Conservation (phyloP, 352 stramenopile species). For the Phytopythium montanum region DNA sequence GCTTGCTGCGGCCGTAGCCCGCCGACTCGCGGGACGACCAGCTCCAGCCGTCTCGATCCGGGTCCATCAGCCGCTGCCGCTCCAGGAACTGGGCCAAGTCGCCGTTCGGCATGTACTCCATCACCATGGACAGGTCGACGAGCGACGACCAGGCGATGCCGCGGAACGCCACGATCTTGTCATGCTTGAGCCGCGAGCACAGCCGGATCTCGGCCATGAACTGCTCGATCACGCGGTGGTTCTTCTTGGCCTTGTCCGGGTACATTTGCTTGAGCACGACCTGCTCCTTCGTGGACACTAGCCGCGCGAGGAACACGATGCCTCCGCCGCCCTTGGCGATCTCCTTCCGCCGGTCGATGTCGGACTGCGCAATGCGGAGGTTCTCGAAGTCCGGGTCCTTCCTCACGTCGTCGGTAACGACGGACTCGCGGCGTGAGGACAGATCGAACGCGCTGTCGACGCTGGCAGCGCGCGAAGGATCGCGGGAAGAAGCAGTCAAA, state of each 20-base stretch:
- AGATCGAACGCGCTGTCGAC: background rate
- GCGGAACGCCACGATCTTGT: constrained; percentile 45
- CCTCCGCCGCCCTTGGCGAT: constrained; percentile 56
- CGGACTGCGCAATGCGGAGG: constrained; percentile 44
- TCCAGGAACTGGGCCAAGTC: constrained; percentile 29
- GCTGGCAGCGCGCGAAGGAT: background rate
- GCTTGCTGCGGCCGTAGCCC: constrained; percentile 22
- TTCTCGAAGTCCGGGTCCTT: constrained; percentile 39
- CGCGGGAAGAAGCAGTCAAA: background rate
- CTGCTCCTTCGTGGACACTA: constrained; percentile 20
- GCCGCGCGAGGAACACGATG: constrained; percentile 38
- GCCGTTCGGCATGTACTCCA: constrained; percentile 49
- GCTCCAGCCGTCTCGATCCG: constrained; percentile 25
- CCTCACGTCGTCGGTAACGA: constrained; percentile 44
- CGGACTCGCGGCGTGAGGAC: background rate
- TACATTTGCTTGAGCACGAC: constrained; percentile 55
- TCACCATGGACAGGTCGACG: constrained; percentile 37
- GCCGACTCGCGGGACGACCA: constrained; percentile 23
- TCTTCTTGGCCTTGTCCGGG: constrained; percentile 41
- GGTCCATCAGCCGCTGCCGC: constrained; percentile 22
- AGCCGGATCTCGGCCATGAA: constrained; percentile 57
- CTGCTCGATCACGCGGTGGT: constrained; percentile 26
- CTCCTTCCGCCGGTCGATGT: constrained; percentile 27
- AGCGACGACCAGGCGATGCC: constrained; percentile 45
- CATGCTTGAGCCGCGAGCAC: constrained; percentile 38